Evolutionary conservation across 371 early-diverging fungal species (phyloP), one percentile per base, ranked within the genome.

Genomic region (Mucor irregularis): DNA sequence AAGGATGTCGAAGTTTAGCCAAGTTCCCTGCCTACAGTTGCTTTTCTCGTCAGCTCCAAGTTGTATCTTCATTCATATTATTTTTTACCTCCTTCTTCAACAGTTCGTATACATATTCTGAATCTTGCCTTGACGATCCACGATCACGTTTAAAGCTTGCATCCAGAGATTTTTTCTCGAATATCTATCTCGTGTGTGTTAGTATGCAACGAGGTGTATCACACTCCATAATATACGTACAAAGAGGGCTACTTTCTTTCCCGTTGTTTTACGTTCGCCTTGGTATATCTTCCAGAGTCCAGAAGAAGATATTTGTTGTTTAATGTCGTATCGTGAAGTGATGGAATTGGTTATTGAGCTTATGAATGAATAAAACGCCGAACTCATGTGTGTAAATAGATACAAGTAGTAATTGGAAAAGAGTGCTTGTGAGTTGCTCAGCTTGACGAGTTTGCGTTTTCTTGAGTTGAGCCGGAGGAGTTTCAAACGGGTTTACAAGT

Each of bases 1-100:
- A 81, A 3, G 95, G 95, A 58, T 94, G 95, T 44, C 94, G 83
- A 53, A 94, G 64, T 29, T 89, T 80, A n/a, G 91, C 73, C 19
- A 92, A 73, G 62, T 90, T 83, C 19, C 85, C 79, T n/a, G 86
- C 86, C 84, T 85, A 66, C 14, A 1, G n/a, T 38, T 38, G 39
- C 22, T 19, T n/a, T 19, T 5, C 10, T 17, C 5, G 4, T 1
- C 19, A 16, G n/a, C n/a, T n/a, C n/a, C n/a, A 26, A 24, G 26
- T 31, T 33, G 5, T 14, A 24, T 28, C 5, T 6, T 5, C 4
- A 11, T 37, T 14, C n/a, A n/a, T n/a, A n/a, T 25, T 10, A 16
- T 19, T 29, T 33, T 50, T 28, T 45, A 79, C 89, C 74, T 92
- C 90, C 54, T 76, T 76, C 58, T 84, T 84, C 26, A 90, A 66